A percentile compares a stretch with the other conserved stretches of the same genome.
phyloP scores from a whole-genome alignment of 179 eudicot species.

The Beta corolliflora region DNA sequence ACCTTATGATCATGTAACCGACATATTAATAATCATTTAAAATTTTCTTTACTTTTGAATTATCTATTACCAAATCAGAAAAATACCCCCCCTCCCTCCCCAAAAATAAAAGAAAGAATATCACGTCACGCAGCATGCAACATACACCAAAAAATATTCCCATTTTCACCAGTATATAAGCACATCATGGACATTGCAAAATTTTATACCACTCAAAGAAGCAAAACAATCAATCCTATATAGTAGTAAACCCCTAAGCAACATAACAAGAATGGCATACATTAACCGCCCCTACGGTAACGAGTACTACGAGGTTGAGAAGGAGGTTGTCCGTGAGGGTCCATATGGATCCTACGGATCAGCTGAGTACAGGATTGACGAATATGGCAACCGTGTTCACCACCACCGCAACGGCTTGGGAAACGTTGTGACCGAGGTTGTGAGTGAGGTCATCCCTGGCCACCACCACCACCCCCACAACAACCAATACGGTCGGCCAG shows the following conservation, averaged over 20 bases:
- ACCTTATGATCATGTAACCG: too few relatives aligned
- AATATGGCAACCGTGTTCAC: slow-evolving; percentile 17
- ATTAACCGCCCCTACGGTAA: slow-evolving; percentile 9
- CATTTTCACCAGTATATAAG: slow-evolving; percentile 22
- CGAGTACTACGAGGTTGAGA: slow-evolving; percentile 26
- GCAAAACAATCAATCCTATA: background rate
- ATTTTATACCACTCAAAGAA: slow-evolving; percentile 12
- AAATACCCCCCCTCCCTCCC: too few relatives aligned
- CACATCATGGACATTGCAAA: background rate
- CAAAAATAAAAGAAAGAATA: too few relatives aligned
- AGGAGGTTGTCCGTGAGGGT: slow-evolving; percentile 21
- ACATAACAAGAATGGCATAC: slow-evolving; percentile 20
- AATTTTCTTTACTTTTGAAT: too few relatives aligned
- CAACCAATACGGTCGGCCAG: slow-evolving; percentile 18
- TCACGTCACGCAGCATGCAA: background rate
- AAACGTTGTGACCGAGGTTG: slow-evolving; percentile 9
- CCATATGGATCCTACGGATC: slow-evolving; percentile 25
- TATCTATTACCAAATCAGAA: too few relatives aligned
- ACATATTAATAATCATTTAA: too few relatives aligned
- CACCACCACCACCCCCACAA: background rate
- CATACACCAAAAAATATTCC: slow-evolving; percentile 2
- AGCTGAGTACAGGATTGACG: slow-evolving; percentile 26
- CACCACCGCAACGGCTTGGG: slow-evolving; percentile 9
- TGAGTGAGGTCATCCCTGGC: slow-evolving; percentile 12
- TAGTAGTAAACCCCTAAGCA: background rate